Evolutionary conservation across 495 filamentous ascomycete species (phyloP), one percentile per base, ranked within the genome.

Genomic region (Talaromyces nanjingensis): DNA sequence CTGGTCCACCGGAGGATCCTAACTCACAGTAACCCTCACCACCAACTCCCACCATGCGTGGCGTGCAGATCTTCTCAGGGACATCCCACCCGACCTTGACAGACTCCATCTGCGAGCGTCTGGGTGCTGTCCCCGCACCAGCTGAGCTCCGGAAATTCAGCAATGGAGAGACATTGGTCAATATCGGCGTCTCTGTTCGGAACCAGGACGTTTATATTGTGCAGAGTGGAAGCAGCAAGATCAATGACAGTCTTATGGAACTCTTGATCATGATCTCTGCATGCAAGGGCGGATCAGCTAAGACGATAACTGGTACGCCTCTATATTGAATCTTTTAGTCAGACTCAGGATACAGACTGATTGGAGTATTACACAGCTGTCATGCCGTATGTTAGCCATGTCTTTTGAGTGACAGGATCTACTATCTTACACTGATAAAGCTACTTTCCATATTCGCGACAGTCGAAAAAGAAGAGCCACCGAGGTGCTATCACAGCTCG

Each of bases 121-220:
- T 91, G 49, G 85, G 89, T n/a, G 82, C 86, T 49, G 79, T 83
- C 45, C 81, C 81, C 7, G 84, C 85, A n/a, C 81, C 86, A 66
- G 88, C 84, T 65, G 79, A 84, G 59, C 77, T 91, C 54, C 81
- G 82, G 63, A 90, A 89, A 70, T 91, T 91, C 75, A 84, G 82
- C 77, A 91, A 97, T 82, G 96, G 96, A 71, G 94, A 98, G 82
- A 98, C 96, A 39, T 92, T 89, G 67, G 96, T 98, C 69, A 88
- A 91, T 74, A 93, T 98, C 71, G 82, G 91, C 73, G 91, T 89
- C 49, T 97, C 93, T 60, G 91, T 98, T 59, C 89, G 94, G 61
- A 93, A 98, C 70, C 94, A 98, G 73, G 93, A 98, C 84, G 92
- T 98, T 63, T 98, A 98, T 77, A 92, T 98, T 71, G 89, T 98